phyloP scores from a whole-genome alignment of 2,329 filamentous ascomycete species.

The Chrysoporthe puriensis region DNA sequence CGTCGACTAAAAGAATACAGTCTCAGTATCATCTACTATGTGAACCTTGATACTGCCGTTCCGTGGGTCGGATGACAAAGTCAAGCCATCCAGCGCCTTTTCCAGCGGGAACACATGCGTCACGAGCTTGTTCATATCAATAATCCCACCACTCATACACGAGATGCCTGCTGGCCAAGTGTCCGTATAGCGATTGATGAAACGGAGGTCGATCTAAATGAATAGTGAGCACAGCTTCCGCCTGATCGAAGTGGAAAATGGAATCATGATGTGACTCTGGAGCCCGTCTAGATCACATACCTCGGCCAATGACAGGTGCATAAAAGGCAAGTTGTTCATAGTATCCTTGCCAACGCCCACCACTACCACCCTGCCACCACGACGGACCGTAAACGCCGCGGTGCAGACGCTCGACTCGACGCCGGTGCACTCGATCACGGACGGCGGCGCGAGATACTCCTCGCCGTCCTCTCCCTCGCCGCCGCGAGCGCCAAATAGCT shows the following conservation, averaged over 20 bases:
- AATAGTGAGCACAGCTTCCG: not conserved
- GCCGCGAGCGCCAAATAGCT: slow-evolving; percentile 50
- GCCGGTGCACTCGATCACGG: slow-evolving; percentile 68
- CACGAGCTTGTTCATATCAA: slow-evolving; percentile 65
- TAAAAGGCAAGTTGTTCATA: slow-evolving; percentile 70
- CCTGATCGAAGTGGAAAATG: not conserved
- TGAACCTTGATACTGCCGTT: slow-evolving; percentile 64
- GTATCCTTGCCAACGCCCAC: slow-evolving; percentile 65
- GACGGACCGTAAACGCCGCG: slow-evolving; percentile 58
- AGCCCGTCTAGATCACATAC: slow-evolving; percentile 36
- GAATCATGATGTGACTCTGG: not conserved
- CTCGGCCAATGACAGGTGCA: slow-evolving; percentile 67
- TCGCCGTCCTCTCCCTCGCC: slow-evolving; percentile 34
- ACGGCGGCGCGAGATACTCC: slow-evolving; percentile 61
- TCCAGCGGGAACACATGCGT: slow-evolving; percentile 67
- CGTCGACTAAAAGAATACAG: slow-evolving; percentile 19
- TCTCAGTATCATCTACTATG: slow-evolving; percentile 53
- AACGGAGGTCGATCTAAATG: slow-evolving; percentile 64
- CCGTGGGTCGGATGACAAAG: slow-evolving; percentile 53
- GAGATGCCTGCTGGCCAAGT: slow-evolving; percentile 71
- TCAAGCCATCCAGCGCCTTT: slow-evolving; percentile 60
- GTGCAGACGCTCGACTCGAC: slow-evolving; percentile 66
- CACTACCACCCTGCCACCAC: slow-evolving; percentile 64
- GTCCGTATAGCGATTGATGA: slow-evolving; percentile 72
- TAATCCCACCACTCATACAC: slow-evolving; percentile 59